Base-by-base conservation (phyloP, 805 yeast species). In the Sugiyamaella chiloensis region DNA sequence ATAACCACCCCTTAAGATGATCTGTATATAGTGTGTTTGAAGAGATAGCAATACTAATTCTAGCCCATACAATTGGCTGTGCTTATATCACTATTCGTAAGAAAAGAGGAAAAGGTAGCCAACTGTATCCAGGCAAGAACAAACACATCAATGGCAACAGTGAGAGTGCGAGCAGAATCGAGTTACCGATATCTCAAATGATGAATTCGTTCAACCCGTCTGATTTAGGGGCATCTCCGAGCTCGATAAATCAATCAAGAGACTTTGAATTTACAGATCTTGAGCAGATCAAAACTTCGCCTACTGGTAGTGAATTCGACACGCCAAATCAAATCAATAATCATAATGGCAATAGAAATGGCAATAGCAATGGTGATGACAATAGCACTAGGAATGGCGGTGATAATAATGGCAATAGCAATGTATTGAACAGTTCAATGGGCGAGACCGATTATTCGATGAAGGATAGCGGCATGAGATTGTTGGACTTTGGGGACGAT, bases 51-150 rank as follows among this genome's bases (percentile, higher is more conserved):
- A 7, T 7, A 26, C 23, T 24, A 19, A 16, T 16, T 17, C 2
- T 21, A 40, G 44, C 27, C 4, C 20, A 29, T 2, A 24, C 51
- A 12, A 14, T 30, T 6, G 16, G 23, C 11, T 47, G 51, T 29
- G 47, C 34, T 24, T 47, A 47, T 26, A 27, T 42, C 17, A 29
- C 29, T 27, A 31, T 26, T 11, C 29, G 47, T 17, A 47, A 47
- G 27, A 47, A 47, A 26, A 24, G 51, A 8, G 51, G 51, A 5
- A 47, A 42, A 36, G 51, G 51, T 6, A 47, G 51, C 40, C 47
- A 47, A 14, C 24, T 46, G 29, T 47, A 42, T 32, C 37, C 46
- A 3, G 20, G 21, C 5, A 47, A 47, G 40, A 11, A 23, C 17
- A 9, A 19, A 5, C n/a, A 35, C 7, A 24, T 26, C 37, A 43